A percentile compares a stretch with the other conserved stretches of the same genome.
Conservation (phyloP, 2,329 filamentous ascomycete species). For the Kalmusia sp. region DNA sequence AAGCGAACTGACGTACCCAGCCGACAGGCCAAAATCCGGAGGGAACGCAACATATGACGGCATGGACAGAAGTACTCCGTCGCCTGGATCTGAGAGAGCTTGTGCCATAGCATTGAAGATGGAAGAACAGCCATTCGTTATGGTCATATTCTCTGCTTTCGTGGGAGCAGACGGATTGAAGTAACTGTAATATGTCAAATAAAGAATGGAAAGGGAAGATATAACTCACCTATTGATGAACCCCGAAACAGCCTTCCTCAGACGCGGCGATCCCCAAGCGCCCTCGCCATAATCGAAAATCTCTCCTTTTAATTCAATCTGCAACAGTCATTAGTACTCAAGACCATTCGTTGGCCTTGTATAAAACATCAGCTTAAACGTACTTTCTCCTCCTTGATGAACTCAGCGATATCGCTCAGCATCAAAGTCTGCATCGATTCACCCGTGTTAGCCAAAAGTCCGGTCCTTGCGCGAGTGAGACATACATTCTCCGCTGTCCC, state of each 20-base stretch:
- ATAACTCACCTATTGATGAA: conserved; percentile 47
- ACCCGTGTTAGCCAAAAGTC: not conserved
- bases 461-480: not conserved
- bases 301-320: conserved; percentile 38
- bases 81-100: conserved; percentile 50
- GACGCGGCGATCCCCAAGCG: conserved; percentile 44
- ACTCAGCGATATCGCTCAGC: conserved; percentile 47
- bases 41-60: conserved; percentile 58
- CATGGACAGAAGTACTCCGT: conserved; percentile 55
- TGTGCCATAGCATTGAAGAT: conserved; percentile 54
- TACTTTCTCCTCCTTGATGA: conserved; percentile 47
- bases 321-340: not conserved
- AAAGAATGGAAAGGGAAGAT: not conserved
- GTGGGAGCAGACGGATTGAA: conserved; percentile 48
- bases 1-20: conserved; percentile 23
- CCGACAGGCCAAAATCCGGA: conserved; percentile 54
- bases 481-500: conserved; percentile 40
- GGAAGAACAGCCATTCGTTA: conserved; percentile 52
- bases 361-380: conserved; percentile 14
- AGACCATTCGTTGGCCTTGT: not conserved
- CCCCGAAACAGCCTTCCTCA: conserved; percentile 50
- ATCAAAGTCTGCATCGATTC: conserved; percentile 40
- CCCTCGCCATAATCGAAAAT: conserved; percentile 52
- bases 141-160: conserved; percentile 45
- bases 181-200: conserved; percentile 21